Conservation (phyloP, 2,329 filamentous ascomycete genomes). For the Penicillium sp. region DNA sequence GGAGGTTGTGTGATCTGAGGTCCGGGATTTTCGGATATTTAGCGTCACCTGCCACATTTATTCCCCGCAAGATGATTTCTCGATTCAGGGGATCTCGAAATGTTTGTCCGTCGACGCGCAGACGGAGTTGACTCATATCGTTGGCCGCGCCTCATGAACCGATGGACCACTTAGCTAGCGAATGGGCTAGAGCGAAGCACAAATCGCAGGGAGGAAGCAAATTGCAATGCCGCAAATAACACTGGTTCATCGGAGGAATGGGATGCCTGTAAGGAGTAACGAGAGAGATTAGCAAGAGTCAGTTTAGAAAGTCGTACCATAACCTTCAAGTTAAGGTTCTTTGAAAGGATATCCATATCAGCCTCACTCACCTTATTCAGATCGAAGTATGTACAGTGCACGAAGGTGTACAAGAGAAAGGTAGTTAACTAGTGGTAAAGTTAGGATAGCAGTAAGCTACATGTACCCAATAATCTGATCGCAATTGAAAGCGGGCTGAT, state of each 20-base stretch:
- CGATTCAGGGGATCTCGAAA: conserved; percentile 81
- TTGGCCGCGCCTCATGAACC: background rate
- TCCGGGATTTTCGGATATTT: conserved; percentile 84
- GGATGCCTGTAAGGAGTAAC: background rate
- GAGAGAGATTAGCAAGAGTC: background rate
- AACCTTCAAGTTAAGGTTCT: background rate
- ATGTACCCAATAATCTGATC: background rate
- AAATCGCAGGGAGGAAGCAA: background rate
- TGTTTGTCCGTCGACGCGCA: conserved; percentile 79
- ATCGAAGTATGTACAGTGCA: background rate
- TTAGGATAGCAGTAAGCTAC: background rate
- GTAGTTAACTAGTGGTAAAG: background rate
- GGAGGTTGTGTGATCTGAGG: conserved; percentile 72
- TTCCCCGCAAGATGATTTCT: conserved; percentile 84
- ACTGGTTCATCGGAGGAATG: background rate
- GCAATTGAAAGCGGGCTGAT: background rate
- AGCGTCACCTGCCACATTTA: conserved; percentile 88
- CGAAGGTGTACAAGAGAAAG: background rate
- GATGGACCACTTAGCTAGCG: too few relatives aligned
- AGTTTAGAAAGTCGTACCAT: background rate
- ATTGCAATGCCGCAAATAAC: background rate
- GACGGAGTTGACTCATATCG: conserved; percentile 53
- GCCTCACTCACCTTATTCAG: background rate
- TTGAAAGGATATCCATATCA: background rate
- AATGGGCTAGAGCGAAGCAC: background rate